Evolutionary conservation across 371 early-diverging fungal genomes (phyloP), one percentile per base, ranked within the genome.

Genomic region (Mortierella polycephala): DNA sequence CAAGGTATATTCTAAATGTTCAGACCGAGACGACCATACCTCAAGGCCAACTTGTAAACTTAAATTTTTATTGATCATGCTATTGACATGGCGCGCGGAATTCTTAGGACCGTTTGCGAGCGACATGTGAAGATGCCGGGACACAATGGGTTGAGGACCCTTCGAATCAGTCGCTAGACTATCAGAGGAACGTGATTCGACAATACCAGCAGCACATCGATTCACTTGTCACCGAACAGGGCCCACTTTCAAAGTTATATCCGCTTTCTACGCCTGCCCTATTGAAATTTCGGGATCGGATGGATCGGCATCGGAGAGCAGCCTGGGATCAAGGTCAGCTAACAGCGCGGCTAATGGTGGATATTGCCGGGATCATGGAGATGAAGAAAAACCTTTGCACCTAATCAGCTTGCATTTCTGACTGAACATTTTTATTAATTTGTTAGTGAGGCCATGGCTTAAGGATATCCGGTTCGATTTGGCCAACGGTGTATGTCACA

Each of bases 101-200:
- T n/a, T 11, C 16, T 5, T 53, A 81, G 81, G 67, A 57, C 4
- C 60, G 69, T 16, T 62, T 87, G 16, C 69, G 64, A 37, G 74
- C 71, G 1, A 76, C 85, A 2, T 87, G 88, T 57, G 62, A 65
- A 7, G 66, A 61, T 0, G 67, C 65, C 37, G 64, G 76, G 0
- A 79, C 84, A 9, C 61, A 49, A 16, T 87, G 88, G 88, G 72
- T 83, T 8, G 88, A 87, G 54, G 88, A 87, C 54, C 73, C 81
- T 13, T 84, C 84, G 55, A 87, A 87, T 63, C 50, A 40, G 30
- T 82, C 84, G 20, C 30, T 76, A 23, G 72, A 76, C 41, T 76
- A 76, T 67, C 77, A 71, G 50, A 60, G 77, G 10, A 76, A 76
- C 23, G 64, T 76, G 44, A 76, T 76, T 23, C 71, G 72, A 20